Evolutionary conservation across 768 basidiomycete species (phyloP), one percentile per base, ranked within the genome.

Genomic region (Termitomyces sp.): DNA sequence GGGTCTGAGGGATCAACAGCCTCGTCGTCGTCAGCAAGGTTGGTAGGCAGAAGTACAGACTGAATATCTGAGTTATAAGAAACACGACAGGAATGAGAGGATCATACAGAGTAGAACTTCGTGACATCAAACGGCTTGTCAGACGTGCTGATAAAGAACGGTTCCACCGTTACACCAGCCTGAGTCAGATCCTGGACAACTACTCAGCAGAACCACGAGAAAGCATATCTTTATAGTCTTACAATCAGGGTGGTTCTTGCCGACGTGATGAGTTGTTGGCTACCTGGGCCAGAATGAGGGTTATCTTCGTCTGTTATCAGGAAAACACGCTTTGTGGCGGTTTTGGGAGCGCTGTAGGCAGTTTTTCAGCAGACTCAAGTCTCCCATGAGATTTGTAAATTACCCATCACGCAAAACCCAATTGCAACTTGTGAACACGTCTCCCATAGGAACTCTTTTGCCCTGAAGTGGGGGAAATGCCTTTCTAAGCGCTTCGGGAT

Each of bases 321-420:
- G 69, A 98, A 98, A 1, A 98, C 82, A 5, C 95, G 87, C 68
- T 96, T 95, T n/a, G 89, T 86, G 2, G 93, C 92, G 0, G 87
- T 92, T 67, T 95, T 93, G 22, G 88, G 86, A 8, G 91, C 89
- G 12, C 92, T 94, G 59, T 26, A 22, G 39, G 53, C 40, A 37
- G 20, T 30, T 27, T 53, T 32, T 43, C 26, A 18, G 46, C 40
- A 39, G 20, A 26, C 4, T 9, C 27, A 47, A 48, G 24, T 10
- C 6, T 27, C 27, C 8, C 14, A 24, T 4, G 8, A 44, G 1
- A 50, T 33, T 10, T 20, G 26, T 9, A 46, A 8, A 39, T 58
- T 59, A 97, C 96, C 90, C 88, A 65, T 94, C 91, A 24, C 94
- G 87, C 53, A 98, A 77, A 20, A 94, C 81, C 85, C 88, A 90